These are phyloP conservation scores for Inga leiocalycina DNA, from an alignment of 306 rosid genomes.

Conservation along the genomic window DNA sequence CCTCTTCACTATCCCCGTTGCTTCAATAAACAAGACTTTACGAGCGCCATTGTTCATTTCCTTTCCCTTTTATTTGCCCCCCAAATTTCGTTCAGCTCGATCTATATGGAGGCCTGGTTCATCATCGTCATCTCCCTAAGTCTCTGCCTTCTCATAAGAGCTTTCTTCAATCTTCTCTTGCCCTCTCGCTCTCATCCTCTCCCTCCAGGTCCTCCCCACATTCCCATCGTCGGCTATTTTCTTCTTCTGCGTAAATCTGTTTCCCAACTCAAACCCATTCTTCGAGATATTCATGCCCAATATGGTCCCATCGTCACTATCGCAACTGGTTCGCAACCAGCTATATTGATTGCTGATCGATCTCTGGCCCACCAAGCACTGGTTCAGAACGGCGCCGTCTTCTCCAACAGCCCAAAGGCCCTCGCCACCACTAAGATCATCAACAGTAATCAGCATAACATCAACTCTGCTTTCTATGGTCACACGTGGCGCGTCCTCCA, in stretches of 20 bases:
- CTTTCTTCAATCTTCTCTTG: not conserved
- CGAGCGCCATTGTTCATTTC: no score
- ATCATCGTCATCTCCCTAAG: not conserved
- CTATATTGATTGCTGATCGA: not conserved
- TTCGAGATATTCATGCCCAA: not conserved
- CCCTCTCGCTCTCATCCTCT: not conserved
- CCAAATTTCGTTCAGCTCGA: no score
- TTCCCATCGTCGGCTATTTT: not conserved
- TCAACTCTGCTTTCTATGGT: not conserved
- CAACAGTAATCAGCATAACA: not conserved
- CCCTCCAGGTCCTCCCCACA: not conserved
- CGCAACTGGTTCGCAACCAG: not conserved
- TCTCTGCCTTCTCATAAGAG: not conserved
- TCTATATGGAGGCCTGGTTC: not conserved
- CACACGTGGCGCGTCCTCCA: not conserved
- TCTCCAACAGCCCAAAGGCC: not conserved
- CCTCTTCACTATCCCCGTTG: no score
- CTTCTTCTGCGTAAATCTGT: not conserved
- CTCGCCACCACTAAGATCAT: not conserved
- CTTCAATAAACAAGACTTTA: no score
- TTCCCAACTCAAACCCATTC: not conserved
- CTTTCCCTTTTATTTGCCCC: no score
- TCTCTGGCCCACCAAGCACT: not conserved
- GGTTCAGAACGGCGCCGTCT: not conserved
- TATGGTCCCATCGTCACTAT: not conserved